These are phyloP conservation scores for Punica granatum DNA, from an alignment of 345 rosid species.

Conservation along the genomic window DNA sequence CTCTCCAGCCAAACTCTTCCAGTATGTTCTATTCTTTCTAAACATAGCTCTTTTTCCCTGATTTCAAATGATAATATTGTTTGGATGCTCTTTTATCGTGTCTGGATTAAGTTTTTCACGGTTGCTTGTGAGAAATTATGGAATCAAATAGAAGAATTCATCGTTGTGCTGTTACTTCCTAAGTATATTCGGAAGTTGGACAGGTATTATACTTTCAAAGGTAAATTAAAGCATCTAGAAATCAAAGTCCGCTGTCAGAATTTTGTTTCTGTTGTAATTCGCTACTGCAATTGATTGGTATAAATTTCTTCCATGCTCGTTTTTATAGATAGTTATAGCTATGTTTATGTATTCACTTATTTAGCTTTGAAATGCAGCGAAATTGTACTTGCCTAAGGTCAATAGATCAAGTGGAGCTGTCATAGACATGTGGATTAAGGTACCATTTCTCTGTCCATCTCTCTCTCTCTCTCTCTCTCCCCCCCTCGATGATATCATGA, in stretches of 20 bases:
- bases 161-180: not conserved
- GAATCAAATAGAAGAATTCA: not conserved
- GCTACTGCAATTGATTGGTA: too few species aligned
- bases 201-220: not conserved
- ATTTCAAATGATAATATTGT: not conserved
- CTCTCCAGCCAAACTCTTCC: constrained; percentile 60
- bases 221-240: not conserved
- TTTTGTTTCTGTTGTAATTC: not conserved
- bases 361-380: constrained; percentile 42
- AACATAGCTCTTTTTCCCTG: not conserved
- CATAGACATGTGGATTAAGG: constrained; percentile 90
- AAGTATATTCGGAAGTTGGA: not conserved
- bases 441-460: constrained; percentile 7
- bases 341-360: not conserved
- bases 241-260: not conserved
- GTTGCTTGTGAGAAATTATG: not conserved
- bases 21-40: constrained; percentile 33
- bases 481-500: not conserved
- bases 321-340: not conserved
- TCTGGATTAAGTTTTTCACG: not conserved
- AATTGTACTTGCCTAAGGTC: constrained; percentile 66
- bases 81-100: not conserved
- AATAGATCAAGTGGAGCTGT: constrained; percentile 69
- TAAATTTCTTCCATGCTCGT: not conserved
- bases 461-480: constrained; percentile 1